Evolutionary conservation across 768 basidiomycete genomes (phyloP).

Genomic region (Russula olivacea): DNA sequence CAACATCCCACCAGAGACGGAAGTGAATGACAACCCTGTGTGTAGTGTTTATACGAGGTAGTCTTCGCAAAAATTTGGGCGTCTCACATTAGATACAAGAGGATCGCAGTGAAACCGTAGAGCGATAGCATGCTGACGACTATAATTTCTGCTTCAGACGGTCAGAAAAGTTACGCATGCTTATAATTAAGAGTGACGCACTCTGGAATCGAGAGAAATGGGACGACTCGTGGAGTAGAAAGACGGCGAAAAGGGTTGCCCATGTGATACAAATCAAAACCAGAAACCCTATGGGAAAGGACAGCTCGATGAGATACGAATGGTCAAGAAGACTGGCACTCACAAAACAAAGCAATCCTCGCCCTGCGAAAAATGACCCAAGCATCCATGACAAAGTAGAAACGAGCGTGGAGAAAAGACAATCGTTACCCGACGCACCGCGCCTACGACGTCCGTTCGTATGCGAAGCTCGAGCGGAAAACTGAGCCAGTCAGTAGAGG

Average conservation of each 20-base stretch:
- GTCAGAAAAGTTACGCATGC: background rate
- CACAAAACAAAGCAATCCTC: constrained; percentile 18
- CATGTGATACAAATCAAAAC: constrained; percentile 8
- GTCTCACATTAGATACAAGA: constrained; percentile 23
- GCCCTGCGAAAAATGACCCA: constrained; percentile 24
- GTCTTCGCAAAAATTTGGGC: background rate
- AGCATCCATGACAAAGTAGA: constrained; percentile 8
- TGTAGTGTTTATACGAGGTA: background rate
- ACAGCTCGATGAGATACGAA: background rate
- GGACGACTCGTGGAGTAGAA: constrained; percentile 4
- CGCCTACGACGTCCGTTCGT: background rate
- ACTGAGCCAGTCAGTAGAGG: constrained; percentile 22
- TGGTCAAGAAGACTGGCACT: background rate
- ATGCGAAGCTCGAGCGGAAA: constrained; percentile 3
- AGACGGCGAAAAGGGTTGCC: constrained; percentile 10
- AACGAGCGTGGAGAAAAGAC: background rate
- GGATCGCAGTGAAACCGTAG: constrained; percentile 14
- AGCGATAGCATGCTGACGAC: background rate
- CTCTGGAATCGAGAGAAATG: constrained; percentile 11
- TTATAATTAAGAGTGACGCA: background rate
- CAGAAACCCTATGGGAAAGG: constrained; percentile 11
- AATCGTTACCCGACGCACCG: background rate
- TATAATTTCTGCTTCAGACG: constrained; percentile 1
- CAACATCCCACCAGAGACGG: constrained; percentile 19
- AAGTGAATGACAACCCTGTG: constrained; percentile 16